These are phyloP conservation scores for Hanseniaspora hatyaiensis DNA, from an alignment of 805 yeast genomes.

Conservation along the genomic window DNA sequence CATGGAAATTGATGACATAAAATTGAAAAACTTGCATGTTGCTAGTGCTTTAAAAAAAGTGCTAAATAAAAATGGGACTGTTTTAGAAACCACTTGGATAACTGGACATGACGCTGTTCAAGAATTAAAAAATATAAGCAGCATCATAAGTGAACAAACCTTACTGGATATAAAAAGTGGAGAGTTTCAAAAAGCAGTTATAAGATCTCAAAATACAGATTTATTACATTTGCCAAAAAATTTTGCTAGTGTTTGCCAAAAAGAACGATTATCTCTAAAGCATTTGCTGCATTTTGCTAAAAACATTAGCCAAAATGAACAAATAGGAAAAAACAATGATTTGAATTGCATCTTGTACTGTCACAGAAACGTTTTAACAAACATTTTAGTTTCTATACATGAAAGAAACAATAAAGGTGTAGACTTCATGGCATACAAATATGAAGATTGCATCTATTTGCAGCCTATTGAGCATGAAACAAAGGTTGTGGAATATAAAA, in stretches of 20 bases:
- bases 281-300: neutral
- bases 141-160: neutral
- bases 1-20: no score
- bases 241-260: constrained; percentile 3
- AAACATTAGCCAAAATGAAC: neutral
- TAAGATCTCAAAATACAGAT: neutral
- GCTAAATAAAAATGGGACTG: no score
- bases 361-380: constrained; percentile 14
- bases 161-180: neutral
- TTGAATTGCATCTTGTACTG: neutral
- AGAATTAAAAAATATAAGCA: no score
- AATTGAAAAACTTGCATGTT: no score
- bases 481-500: neutral
- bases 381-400: neutral
- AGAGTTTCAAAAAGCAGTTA: neutral
- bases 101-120: no score
- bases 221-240: neutral
- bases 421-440: constrained; percentile 4
- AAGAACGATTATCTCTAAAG: constrained; percentile 10
- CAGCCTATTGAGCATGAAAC: constrained; percentile 10
- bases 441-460: neutral
- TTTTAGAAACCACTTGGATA: no score
- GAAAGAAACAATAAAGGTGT: neutral
- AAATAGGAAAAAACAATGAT: neutral
- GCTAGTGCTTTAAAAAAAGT: no score